Base-by-base conservation (phyloP, 108 stramenopile species). In the Bacterosira constricta region DNA sequence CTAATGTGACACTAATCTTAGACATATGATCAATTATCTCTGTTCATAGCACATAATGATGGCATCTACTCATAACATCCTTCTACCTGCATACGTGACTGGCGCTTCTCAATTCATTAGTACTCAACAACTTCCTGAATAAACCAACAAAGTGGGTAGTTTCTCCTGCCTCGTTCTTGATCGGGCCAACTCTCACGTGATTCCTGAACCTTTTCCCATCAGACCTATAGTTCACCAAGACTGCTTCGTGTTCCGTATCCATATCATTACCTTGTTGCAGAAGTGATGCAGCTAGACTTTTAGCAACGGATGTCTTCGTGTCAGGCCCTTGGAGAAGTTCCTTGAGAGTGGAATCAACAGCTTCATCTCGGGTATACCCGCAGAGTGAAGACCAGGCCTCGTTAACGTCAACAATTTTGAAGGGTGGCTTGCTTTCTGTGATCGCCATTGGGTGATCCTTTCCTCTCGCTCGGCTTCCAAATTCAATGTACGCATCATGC, bases 171-270 rank as follows among this genome's bases (percentile, higher is more conserved):
- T 81, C 76, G 51, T 88, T 75, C 23, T 63, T 56, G 6, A 94
- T 37, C 6, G 88, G 81, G 11, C 88, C 87, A 29, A 90, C 92
- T 31, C 81, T 78, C 32, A 91, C 51, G 26, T 79, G 72, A 65
- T 94, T 94, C 29, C 68, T 77, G 69, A 94, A 91, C 21, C 71
- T 74, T 29, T 82, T 75, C 1, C 88, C 86, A 42, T 59, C 63
- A 63, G 90, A 90, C 13, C 80, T 81, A 61, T 94, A 94, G 61
- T 94, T 93, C 8, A 86, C 88, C 9, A 94, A 57, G 0, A 88
- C 74, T 21, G 81, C 73, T 12, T 76, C 83, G n/a, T 86, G 84
- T 46, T 90, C 88, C 52, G 88, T 86, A 29, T 88, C 89, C 1
- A 70, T 44, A n/a, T n/a, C n/a, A n/a, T n/a, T n/a, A n/a, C n/a